Conservation (phyloP, 768 basidiomycete genomes). For the Collybiopsis luxurians region DNA sequence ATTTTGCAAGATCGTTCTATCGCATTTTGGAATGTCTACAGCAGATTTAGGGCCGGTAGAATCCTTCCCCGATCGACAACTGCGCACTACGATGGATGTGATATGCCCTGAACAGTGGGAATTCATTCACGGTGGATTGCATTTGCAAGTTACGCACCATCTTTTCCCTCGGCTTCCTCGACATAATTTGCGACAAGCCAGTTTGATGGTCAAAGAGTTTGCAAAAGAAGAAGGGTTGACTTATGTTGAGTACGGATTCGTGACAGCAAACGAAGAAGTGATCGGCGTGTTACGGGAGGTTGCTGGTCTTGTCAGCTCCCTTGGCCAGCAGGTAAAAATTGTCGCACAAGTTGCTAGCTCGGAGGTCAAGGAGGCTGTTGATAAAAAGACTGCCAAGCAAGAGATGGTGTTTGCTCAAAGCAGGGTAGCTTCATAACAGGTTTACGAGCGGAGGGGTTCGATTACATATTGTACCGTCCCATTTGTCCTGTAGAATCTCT, state of each 20-base stretch:
- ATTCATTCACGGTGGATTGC: constrained; percentile 95
- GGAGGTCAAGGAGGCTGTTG: constrained; percentile 65
- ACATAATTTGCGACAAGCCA: constrained; percentile 86
- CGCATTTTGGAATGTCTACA: constrained; percentile 96
- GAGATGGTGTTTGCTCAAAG: background rate
- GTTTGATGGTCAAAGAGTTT: constrained; percentile 81
- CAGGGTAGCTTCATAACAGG: background rate
- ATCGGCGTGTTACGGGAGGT: constrained; percentile 79
- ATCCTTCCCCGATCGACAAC: constrained; percentile 89
- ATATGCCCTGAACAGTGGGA: constrained; percentile 79
- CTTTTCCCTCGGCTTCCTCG: constrained; percentile 94
- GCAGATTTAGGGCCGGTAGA: constrained; percentile 87
- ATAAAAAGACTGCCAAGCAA: constrained; percentile 32
- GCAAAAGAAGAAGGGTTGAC: constrained; percentile 80
- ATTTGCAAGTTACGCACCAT: constrained; percentile 96
- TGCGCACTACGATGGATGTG: constrained; percentile 97
- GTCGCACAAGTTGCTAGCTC: constrained; percentile 77
- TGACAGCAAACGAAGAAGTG: constrained; percentile 84
- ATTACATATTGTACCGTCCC: too few species aligned
- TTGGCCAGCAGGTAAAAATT: constrained; percentile 68
- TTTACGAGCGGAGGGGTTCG: too few species aligned
- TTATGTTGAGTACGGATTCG: constrained; percentile 91
- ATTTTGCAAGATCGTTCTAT: constrained; percentile 77
- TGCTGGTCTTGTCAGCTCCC: constrained; percentile 38
- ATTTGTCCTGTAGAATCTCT: too few species aligned